phyloP scores from a whole-genome alignment of 2,329 filamentous ascomycete genomes.

The Clonostachys solani region DNA sequence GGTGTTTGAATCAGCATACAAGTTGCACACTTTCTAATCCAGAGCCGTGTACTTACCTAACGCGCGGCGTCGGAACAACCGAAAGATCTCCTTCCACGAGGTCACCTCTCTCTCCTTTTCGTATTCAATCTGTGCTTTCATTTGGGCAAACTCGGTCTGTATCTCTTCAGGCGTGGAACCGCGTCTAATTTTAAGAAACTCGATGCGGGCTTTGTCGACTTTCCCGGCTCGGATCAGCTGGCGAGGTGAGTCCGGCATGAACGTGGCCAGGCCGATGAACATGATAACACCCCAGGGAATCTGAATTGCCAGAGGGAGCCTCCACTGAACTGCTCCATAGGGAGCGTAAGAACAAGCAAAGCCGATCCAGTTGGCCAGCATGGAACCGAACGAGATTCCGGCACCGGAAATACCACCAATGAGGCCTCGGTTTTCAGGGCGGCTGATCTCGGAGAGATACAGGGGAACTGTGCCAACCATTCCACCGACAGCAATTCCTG shows the following conservation, averaged over 20 bases:
- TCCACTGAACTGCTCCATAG: conserved; percentile 26
- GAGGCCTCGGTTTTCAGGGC: conserved; percentile 14
- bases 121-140: conserved; percentile 50
- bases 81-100: conserved; percentile 45
- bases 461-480: conserved; percentile 7
- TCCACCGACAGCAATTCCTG: conserved; percentile 14
- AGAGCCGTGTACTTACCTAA: conserved; percentile 30
- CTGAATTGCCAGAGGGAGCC: conserved; percentile 24
- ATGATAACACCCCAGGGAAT: conserved; percentile 12
- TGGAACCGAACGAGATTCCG: conserved; percentile 27
- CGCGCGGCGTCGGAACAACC: conserved; percentile 43
- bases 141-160: conserved; percentile 47
- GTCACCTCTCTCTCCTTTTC: conserved; percentile 52
- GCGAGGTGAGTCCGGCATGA: conserved; percentile 18
- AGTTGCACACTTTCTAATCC: background rate
- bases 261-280: conserved; percentile 18
- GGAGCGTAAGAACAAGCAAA: conserved; percentile 23
- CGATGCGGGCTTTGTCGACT: conserved; percentile 38
- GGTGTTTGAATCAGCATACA: background rate
- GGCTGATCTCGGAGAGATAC: conserved; percentile 18
- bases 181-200: conserved; percentile 42
- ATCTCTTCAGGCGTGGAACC: conserved; percentile 37
- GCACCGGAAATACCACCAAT: conserved; percentile 21
- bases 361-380: conserved; percentile 32
- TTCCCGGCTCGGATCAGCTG: conserved; percentile 42